These are phyloP conservation scores for Trichosanthes cucumerina DNA, from an alignment of 306 rosid genomes.

Conservation along the genomic window DNA sequence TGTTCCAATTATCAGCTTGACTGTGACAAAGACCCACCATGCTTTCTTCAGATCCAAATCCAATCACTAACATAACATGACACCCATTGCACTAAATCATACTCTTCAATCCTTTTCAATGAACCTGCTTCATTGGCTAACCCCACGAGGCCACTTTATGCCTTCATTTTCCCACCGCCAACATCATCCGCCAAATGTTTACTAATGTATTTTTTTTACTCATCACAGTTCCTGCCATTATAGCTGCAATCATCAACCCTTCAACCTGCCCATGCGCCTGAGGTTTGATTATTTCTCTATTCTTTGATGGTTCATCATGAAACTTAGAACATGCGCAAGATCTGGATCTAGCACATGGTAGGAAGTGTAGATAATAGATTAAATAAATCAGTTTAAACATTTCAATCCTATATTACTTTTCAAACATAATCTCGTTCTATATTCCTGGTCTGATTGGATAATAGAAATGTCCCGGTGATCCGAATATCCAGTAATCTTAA, in stretches of 20 bases:
- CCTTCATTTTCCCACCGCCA: slow-evolving; percentile 8
- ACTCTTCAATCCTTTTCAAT: not conserved
- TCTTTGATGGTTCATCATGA: not conserved
- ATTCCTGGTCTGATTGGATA: not conserved
- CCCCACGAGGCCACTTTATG: not conserved
- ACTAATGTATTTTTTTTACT: not conserved
- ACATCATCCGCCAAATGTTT: not conserved
- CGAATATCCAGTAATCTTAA: slow-evolving; percentile 10
- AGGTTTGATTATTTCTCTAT: not conserved
- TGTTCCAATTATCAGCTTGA: slow-evolving; percentile 1
- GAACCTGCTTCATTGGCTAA: not conserved
- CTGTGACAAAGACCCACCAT: slow-evolving; percentile 25
- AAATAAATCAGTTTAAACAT: not conserved
- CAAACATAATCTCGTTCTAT: not conserved
- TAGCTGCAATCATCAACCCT: not conserved
- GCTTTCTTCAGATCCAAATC: not conserved
- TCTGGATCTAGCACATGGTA: not conserved
- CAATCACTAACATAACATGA: slow-evolving; percentile 4
- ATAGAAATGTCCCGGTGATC: not conserved
- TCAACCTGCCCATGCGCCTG: not conserved
- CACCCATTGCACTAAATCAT: not conserved
- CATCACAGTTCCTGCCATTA: not conserved
- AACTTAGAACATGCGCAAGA: slow-evolving; percentile 3
- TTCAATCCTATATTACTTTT: not conserved
- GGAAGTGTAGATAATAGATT: not conserved